These are phyloP conservation scores for Porcisia hertigi DNA, from an alignment of 208 protist genomes.

Conservation along the genomic window DNA sequence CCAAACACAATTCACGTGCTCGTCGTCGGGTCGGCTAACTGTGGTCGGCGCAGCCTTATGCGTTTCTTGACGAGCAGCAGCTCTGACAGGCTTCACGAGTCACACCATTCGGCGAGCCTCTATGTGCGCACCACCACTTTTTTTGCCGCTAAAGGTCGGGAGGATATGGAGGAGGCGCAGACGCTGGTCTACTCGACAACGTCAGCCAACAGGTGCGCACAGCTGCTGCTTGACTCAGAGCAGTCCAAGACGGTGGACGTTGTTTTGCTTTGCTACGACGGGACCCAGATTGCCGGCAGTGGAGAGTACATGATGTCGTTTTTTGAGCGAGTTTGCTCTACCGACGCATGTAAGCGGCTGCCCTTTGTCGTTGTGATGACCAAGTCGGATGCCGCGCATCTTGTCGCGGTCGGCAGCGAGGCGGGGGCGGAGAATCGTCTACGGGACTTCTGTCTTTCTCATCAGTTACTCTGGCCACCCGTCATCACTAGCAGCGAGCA, in stretches of 20 bases:
- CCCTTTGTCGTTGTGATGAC: constrained; percentile 87
- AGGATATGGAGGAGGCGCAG: constrained; percentile 44
- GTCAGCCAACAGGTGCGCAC: constrained; percentile 30
- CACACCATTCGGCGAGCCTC: constrained; percentile 2
- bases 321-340: constrained; percentile 33
- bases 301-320: constrained; percentile 45
- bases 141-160: constrained; percentile 36
- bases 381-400: constrained; percentile 51
- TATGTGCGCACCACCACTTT: constrained; percentile 68
- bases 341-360: constrained; percentile 31
- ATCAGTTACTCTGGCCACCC: constrained; percentile 82
- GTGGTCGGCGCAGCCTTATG: constrained; percentile 61
- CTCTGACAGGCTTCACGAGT: background rate
- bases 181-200: constrained; percentile 68
- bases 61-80: constrained; percentile 41
- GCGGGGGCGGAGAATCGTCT: constrained; percentile 9
- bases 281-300: constrained; percentile 38
- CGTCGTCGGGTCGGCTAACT: constrained; percentile 51
- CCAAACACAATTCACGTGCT: constrained; percentile 82
- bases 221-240: constrained; percentile 52
- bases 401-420: background rate
- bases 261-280: constrained; percentile 83
- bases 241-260: constrained; percentile 71
- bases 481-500: constrained; percentile 65
- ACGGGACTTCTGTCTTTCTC: constrained; percentile 45